Conservation (phyloP, 768 basidiomycete species). For the Termitomyces sp. region DNA sequence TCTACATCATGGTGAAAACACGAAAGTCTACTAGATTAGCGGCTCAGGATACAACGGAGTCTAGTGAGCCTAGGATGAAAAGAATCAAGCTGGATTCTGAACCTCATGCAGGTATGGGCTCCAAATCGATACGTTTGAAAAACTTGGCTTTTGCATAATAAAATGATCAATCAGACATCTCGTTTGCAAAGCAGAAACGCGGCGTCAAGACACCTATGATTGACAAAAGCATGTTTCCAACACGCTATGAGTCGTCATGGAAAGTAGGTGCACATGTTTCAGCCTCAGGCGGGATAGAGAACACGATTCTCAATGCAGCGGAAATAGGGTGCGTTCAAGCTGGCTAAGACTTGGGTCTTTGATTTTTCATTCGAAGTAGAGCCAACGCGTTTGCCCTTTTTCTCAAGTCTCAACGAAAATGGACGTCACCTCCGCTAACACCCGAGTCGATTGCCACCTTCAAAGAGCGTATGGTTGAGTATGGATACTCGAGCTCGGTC, state of each 20-base stretch:
- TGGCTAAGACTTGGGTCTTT: neutral
- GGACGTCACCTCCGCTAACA: conserved; percentile 60
- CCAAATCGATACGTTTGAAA: neutral
- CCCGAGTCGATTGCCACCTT: conserved; percentile 49
- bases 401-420: conserved; percentile 79
- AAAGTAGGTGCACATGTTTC: conserved; percentile 85
- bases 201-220: conserved; percentile 6
- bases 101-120: neutral
- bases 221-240: conserved; percentile 20
- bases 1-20: conserved; percentile 3
- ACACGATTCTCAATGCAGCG: conserved; percentile 64
- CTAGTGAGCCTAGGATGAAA: conserved; percentile 1
- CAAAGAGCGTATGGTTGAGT: conserved; percentile 51
- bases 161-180: neutral
- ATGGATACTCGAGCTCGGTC: conserved; percentile 55
- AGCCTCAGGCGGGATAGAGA: conserved; percentile 74
- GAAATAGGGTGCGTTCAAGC: conserved; percentile 50
- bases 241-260: conserved; percentile 39
- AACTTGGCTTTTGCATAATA: neutral
- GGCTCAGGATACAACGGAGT: neutral
- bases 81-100: conserved; percentile 6
- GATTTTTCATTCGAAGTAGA: conserved; percentile 25
- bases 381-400: conserved; percentile 85
- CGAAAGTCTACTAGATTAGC: conserved; percentile 3
- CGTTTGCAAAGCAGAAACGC: conserved; percentile 2